Conservation (phyloP, 2,329 filamentous ascomycete species). For the Botrytis fragariae region DNA sequence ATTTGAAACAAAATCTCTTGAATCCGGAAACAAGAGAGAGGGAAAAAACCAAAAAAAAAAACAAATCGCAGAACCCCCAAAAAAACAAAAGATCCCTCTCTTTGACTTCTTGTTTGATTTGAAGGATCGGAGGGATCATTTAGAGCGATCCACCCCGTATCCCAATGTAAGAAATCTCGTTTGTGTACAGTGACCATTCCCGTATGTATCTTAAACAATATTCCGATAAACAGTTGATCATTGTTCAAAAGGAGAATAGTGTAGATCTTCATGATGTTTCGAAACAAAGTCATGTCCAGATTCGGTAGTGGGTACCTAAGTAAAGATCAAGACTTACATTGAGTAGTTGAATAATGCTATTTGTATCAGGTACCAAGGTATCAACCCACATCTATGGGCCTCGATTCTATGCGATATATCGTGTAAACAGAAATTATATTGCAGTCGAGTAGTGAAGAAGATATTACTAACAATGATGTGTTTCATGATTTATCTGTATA, state of each 20-base stretch:
- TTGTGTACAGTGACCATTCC: neutral
- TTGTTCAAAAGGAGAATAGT: neutral
- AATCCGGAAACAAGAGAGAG: neutral
- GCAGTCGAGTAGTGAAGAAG: neutral
- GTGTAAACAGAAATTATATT: neutral
- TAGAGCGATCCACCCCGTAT: neutral
- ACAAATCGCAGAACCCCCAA: too few relatives aligned
- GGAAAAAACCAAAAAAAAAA: neutral
- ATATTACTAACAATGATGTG: neutral
- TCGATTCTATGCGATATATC: neutral
- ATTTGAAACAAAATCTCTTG: neutral
- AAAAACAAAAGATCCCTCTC: neutral
- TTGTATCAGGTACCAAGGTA: neutral
- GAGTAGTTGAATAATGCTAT: neutral
- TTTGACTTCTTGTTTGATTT: neutral
- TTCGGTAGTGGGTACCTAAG: neutral
- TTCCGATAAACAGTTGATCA: neutral
- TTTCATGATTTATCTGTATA: neutral
- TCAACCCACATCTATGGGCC: neutral
- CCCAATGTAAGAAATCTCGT: neutral
- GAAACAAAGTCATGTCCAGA: neutral
- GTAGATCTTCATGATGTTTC: neutral
- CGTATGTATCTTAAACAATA: neutral
- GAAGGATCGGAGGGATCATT: neutral
- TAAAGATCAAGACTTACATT: neutral